Evolutionary conservation across 78 protist genomes (phyloP).

Genomic region (Parvularia atlantis): DNA sequence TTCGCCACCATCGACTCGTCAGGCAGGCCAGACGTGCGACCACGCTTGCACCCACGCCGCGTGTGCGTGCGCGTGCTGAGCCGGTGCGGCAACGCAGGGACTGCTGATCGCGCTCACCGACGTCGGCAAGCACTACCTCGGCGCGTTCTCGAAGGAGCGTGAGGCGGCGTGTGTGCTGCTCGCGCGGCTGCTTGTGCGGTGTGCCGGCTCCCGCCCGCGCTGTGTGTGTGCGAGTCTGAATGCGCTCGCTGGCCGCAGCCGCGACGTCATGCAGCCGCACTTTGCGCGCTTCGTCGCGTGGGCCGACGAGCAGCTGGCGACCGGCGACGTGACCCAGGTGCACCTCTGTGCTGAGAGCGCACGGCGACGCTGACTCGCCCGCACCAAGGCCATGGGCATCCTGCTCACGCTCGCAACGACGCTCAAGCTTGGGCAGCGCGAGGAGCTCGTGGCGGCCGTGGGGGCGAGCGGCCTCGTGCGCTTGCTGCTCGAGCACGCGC

Average conservation of each 20-base stretch:
- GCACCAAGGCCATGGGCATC: conserved; percentile 34
- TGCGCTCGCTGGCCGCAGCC: not conserved
- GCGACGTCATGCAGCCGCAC: not conserved
- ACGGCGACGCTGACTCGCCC: not conserved
- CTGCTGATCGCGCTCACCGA: not conserved
- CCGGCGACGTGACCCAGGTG: not conserved
- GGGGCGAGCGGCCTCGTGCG: not conserved
- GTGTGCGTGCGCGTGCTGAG: too few relatives aligned
- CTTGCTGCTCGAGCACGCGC: not conserved
- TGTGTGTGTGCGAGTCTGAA: too few relatives aligned
- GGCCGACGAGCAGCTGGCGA: not conserved
- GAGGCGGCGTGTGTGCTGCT: not conserved
- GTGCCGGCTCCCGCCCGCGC: too few relatives aligned
- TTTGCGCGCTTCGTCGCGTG: conserved; percentile 31
- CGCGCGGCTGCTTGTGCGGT: too few relatives aligned
- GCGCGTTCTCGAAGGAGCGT: conserved; percentile 20
- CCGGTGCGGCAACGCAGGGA: conserved; percentile 10
- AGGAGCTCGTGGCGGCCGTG: conserved; percentile 30
- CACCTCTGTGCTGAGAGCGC: not conserved
- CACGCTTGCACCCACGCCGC: conserved; percentile 7
- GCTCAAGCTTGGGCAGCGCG: conserved; percentile 56
- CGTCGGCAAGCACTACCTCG: not conserved
- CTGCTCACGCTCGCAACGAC: conserved; percentile 30
- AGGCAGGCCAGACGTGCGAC: conserved; percentile 11
- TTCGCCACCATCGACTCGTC: conserved; percentile 46